Percentiles rank a stretch among this genome's conserved stretches.
These are phyloP conservation scores for Croton setiger DNA, from an alignment of 441 rosid species.

Conservation along the genomic window DNA sequence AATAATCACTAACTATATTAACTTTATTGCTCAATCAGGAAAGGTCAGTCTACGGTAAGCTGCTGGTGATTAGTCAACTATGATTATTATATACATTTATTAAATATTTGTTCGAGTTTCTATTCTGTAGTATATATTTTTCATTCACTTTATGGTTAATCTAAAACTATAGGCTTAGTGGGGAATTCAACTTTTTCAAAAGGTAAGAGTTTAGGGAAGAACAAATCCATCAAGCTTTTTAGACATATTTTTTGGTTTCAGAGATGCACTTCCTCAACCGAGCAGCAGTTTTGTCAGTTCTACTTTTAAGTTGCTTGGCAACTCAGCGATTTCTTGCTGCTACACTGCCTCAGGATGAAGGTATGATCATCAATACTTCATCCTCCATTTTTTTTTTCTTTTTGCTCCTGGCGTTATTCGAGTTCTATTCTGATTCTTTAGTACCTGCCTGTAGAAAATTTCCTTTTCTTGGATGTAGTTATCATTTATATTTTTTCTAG, in stretches of 20 bases:
- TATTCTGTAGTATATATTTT: not conserved
- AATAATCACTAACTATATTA: not conserved
- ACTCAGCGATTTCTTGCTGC: not conserved
- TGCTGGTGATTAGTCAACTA: not conserved
- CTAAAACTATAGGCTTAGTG: too few species aligned
- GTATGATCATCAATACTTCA: not conserved
- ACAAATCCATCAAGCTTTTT: not conserved
- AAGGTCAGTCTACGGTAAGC: not conserved
- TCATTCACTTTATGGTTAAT: too few species aligned
- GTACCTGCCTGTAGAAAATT: not conserved
- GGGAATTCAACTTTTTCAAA: not conserved
- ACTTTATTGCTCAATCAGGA: not conserved
- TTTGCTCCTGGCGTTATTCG: too few species aligned
- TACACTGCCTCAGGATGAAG: slow-evolving; percentile 18
- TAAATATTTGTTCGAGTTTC: not conserved
- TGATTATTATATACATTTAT: not conserved
- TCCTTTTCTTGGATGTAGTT: not conserved
- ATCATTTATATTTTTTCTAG: not conserved
- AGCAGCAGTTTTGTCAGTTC: not conserved
- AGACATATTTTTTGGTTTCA: not conserved
- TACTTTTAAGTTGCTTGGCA: slow-evolving; percentile 8
- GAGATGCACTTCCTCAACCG: not conserved
- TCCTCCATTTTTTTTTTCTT: not conserved
- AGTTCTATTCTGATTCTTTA: not conserved
- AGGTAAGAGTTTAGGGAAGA: not conserved